Evolutionary conservation across 805 yeast species (phyloP).

Genomic region (Nakazawaea ishiwadae): DNA sequence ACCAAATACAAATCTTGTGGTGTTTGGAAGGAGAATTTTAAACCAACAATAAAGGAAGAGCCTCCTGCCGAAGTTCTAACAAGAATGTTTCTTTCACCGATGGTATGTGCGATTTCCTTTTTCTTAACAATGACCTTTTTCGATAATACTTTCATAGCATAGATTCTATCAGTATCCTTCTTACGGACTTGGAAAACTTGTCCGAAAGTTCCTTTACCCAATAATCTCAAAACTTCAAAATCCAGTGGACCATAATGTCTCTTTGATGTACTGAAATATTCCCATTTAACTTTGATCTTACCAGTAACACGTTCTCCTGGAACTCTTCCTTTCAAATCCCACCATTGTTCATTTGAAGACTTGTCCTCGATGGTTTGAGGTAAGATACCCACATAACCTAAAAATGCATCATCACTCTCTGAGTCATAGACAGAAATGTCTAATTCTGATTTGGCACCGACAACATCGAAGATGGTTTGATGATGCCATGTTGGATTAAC

Average conservation of each 20-base stretch:
- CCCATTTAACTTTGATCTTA: conserved; percentile 69
- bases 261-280: conserved; percentile 63
- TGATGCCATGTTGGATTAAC: conserved; percentile 87
- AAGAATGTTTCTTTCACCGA: conserved; percentile 92
- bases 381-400: conserved; percentile 76
- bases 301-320: conserved; percentile 77
- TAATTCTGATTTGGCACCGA: conserved; percentile 76
- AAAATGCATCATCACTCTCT: conserved; percentile 70
- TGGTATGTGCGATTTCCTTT: conserved; percentile 96
- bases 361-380: conserved; percentile 51
- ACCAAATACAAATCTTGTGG: conserved; percentile 88
- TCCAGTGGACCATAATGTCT: conserved; percentile 90
- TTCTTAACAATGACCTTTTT: conserved; percentile 94
- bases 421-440: conserved; percentile 92
- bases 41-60: conserved; percentile 84
- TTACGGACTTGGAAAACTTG: conserved; percentile 95
- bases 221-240: conserved; percentile 82
- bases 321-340: conserved; percentile 64
- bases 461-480: conserved; percentile 88
- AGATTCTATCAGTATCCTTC: conserved; percentile 82
- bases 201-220: conserved; percentile 97
- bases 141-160: conserved; percentile 95
- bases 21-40: conserved; percentile 95
- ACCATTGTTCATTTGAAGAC: conserved; percentile 61
- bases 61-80: conserved; percentile 88